Base-by-base conservation (phyloP, 768 basidiomycete genomes). In the Serendipita sp. region DNA sequence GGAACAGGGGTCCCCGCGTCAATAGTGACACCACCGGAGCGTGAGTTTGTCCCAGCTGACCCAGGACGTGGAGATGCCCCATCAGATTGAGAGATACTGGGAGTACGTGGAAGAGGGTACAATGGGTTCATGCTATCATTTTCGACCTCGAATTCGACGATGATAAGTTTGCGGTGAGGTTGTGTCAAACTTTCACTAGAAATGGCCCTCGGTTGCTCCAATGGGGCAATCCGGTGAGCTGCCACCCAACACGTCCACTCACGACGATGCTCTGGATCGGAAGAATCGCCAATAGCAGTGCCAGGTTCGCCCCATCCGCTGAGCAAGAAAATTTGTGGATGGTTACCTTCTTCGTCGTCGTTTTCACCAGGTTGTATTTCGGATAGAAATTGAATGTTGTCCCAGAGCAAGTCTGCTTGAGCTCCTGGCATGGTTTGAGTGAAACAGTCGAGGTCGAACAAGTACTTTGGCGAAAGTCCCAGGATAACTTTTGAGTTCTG, bases 131-230 rank as follows among this genome's bases (percentile, higher is more conserved):
- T 72, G 0, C 67, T 66, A 69, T 90, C 89, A 31, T 75, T 72
- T 69, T 89, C 88, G 24, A 89, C 76, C 70, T 92, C 90, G 65
- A 90, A 86, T 69, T 92, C 89, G 71, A 90, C 77, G 26, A 89
- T 76, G 65, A 89, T 79, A 53, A 85, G 69, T 62, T 71, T 74
- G 48, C 42, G 67, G 14, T 64, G 28, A 48, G 7, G 30, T 34
- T 14, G 65, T 61, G 16, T 30, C 43, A 22, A 38, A 17, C 20
- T 2, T 38, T 65, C 65, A 48, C 33, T 31, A 13, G 42, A 2
- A 71, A 69, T 14, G 68, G 62, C 9, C 22, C 60, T 62, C n/a
- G 65, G 66, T 20, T 73, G 71, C 0, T 82, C 78, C 2, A n/a
- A 5, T 14, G 5, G 38, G 38, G 38, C 38, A 11, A 50, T 50